A percentile compares a stretch with the other conserved stretches of the same genome.
phyloP scores from a whole-genome alignment of 805 yeast genomes.

The Suhomyces sp. region DNA sequence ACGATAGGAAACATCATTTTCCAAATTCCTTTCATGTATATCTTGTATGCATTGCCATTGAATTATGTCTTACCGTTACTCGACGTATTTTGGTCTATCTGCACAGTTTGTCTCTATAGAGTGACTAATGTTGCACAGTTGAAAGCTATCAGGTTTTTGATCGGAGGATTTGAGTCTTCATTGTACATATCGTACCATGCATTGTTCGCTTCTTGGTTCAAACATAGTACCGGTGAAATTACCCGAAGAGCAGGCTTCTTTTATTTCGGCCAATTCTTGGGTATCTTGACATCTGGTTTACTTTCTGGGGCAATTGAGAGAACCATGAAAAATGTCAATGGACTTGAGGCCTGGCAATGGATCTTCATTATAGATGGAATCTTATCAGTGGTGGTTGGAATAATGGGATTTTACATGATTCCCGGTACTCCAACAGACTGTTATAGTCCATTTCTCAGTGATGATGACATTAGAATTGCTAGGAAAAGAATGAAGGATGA shows the following conservation, averaged over 20 bases:
- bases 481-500: conserved; percentile 30
- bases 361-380: conserved; percentile 24
- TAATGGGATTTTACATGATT: conserved; percentile 16
- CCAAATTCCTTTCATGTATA: conserved; percentile 23
- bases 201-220: conserved; percentile 52
- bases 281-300: conserved; percentile 27
- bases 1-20: conserved; percentile 21
- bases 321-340: neutral
- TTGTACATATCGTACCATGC: conserved; percentile 10
- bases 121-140: conserved; percentile 17
- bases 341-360: conserved; percentile 19
- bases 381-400: conserved; percentile 19
- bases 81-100: conserved; percentile 19
- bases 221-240: conserved; percentile 43
- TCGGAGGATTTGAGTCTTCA: conserved; percentile 17
- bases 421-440: conserved; percentile 33
- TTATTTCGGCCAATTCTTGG: conserved; percentile 30
- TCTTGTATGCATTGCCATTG: conserved; percentile 18
- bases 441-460: conserved; percentile 50
- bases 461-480: conserved; percentile 54
- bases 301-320: conserved; percentile 19
- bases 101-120: conserved; percentile 16
- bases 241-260: conserved; percentile 26
- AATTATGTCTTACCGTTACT: conserved; percentile 18
- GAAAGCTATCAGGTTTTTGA: conserved; percentile 18